phyloP scores from a whole-genome alignment of 225 moss, liverwort and hornwort genomes.

The Takakia lepidozioides region DNA sequence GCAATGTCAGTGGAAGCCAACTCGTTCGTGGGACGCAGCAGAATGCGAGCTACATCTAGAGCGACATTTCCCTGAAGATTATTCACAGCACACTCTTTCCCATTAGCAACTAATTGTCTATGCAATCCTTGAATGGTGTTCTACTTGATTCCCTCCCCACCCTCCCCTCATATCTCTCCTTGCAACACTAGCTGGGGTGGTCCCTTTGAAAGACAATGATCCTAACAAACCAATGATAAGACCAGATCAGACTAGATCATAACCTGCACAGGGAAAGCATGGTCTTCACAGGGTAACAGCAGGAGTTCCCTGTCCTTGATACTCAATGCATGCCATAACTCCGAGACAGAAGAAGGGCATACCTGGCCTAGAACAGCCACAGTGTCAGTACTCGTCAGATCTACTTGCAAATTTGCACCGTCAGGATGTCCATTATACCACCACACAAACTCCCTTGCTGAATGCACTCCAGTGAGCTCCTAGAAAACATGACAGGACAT shows the following conservation, averaged over 20 bases:
- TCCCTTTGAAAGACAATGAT: no score
- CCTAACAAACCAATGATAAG: no score
- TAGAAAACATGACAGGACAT: slow-evolving; percentile 12
- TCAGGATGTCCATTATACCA: slow-evolving; percentile 99
- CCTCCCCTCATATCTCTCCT: no score
- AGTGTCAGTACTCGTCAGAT: slow-evolving; percentile 79
- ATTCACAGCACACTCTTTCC: background rate
- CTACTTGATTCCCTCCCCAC: no score
- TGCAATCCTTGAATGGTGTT: background rate
- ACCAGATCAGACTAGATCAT: no score
- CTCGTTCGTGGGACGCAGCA: slow-evolving; percentile 62
- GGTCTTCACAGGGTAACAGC: no score
- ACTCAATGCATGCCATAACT: no score
- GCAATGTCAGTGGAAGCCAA: slow-evolving; percentile 73
- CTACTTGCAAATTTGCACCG: slow-evolving; percentile 51
- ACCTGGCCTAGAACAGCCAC: slow-evolving; percentile 91
- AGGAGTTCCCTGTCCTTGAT: no score
- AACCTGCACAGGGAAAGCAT: no score
- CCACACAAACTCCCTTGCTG: slow-evolving; percentile 97
- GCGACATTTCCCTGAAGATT: slow-evolving; percentile 88
- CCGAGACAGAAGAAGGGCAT: background rate
- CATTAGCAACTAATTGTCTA: background rate
- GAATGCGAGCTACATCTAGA: slow-evolving; percentile 83
- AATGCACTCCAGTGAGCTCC: slow-evolving; percentile 74
- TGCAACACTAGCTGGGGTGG: no score